Evolutionary conservation across 2,329 filamentous ascomycete species (phyloP), one percentile per base, ranked within the genome.

Genomic region (Penicillium decumbens): DNA sequence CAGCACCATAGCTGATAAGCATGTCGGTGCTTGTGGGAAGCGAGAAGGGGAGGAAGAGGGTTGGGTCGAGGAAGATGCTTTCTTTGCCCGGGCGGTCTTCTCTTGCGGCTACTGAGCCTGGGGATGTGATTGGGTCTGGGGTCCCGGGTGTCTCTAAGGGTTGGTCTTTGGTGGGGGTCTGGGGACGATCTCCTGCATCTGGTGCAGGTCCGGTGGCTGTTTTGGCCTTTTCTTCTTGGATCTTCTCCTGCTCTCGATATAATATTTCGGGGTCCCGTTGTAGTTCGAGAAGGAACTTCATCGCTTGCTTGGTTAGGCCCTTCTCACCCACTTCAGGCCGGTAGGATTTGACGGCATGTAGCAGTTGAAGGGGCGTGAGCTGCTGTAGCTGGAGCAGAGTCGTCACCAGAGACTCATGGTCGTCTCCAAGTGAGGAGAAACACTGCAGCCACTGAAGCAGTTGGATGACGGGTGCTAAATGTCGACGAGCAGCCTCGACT

Each of bases 391-490:
- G 93, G 64, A 95, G 86, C 20, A 97, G 74, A 0, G 93, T 98
- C 13, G 84, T 88, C 27, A 95, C 84, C 13, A 98, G 79, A 2
- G 89, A 89, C 64, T 95, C 90, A 32, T 93, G 76, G 64, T 97
- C 91, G 64, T 97, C 90, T 4, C 84, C 89, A 3, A 97, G 79
- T 0, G 90, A 95, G 1, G 93, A 97, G 71, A 97, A 97, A 69
- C 91, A 96, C 68, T 98, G 93, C 30, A 98, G 77, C 93, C 93
- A 98, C 70, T 98, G 93, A 5, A 98, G 77, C 2, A 98, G 78
- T 69, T 98, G 93, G 47, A 97, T 91, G 18, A 95, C 81, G 4
- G 93, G 93, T 6, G 88, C 87, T 18, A 98, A 78, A 68, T 98
- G 92, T 53, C 85, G 81, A 57, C 90, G 81, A 20, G 90, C 84